Evolutionary conservation across 73 alveolate species (phyloP).

Genomic region (Tetrahymena elliotti): DNA sequence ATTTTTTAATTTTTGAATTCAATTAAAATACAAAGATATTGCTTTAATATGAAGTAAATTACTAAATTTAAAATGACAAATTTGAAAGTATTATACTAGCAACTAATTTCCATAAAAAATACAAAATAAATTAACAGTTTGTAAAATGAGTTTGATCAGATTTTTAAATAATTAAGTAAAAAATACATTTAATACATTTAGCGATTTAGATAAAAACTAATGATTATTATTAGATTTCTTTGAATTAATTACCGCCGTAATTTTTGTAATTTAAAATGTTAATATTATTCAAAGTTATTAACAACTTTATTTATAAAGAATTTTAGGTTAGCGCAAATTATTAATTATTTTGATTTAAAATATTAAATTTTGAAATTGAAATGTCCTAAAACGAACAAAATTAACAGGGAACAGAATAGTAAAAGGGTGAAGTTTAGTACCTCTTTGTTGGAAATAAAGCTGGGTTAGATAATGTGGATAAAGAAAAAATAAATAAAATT

Average conservation of each 20-base stretch:
- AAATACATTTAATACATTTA: no score
- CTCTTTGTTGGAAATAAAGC: constrained; percentile 54
- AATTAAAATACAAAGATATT: no score
- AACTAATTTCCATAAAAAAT: no score
- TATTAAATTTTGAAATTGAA: neutral
- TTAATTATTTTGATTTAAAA: neutral
- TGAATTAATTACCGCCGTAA: neutral
- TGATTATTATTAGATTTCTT: neutral
- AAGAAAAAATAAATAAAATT: constrained; percentile 46
- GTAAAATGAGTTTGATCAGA: no score
- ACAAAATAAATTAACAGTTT: no score
- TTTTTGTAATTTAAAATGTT: no score
- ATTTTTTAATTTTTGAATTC: no score
- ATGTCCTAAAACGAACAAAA: neutral
- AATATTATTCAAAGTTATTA: neutral
- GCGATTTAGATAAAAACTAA: neutral
- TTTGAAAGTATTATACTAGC: no score
- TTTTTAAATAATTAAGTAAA: no score
- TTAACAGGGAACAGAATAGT: neutral
- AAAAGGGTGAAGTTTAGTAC: neutral
- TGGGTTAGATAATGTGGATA: constrained; percentile 66
- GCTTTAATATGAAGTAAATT: no score
- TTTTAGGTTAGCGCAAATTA: neutral
- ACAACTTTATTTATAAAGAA: neutral
- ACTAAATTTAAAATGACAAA: no score